Evolutionary conservation across 176 grass and related monocot species (phyloP).

Genomic region (Oryza glumipatula): DNA sequence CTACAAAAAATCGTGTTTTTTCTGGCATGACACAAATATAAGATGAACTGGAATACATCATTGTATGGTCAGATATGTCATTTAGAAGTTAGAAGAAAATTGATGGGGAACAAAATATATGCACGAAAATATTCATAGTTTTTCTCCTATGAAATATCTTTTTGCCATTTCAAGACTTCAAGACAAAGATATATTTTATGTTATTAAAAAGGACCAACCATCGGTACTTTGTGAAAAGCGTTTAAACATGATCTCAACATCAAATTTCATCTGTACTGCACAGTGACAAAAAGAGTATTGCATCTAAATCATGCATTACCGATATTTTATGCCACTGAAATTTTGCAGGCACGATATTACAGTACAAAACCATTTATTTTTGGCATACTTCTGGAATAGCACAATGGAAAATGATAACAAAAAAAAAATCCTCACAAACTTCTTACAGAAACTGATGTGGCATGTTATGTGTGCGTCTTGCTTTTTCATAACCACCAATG

Average conservation of each 20-base stretch:
- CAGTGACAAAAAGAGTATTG: constrained; percentile 3
- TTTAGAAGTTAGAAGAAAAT: constrained; percentile 19
- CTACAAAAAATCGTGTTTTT: constrained; percentile 26
- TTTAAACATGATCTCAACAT: constrained; percentile 18
- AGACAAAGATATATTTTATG: not conserved
- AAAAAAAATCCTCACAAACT: no score
- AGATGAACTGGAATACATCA: constrained; percentile 9
- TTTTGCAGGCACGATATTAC: constrained; percentile 9
- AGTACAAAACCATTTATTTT: constrained; percentile 7
- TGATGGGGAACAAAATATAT: not conserved
- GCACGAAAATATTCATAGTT: not conserved
- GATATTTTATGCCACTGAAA: constrained; percentile 14
- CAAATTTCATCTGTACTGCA: not conserved
- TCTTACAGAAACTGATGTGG: no score
- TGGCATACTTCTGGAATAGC: constrained; percentile 8
- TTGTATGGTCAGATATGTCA: constrained; percentile 13
- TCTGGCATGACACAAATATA: constrained; percentile 12
- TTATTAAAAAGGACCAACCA: constrained; percentile 3
- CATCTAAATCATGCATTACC: constrained; percentile 8
- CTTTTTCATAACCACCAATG: no score
- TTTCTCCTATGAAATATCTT: not conserved
- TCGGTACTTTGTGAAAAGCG: not conserved
- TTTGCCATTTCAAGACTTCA: not conserved
- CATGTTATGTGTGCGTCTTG: no score
- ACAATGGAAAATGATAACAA: no score